Evolutionary conservation across 768 basidiomycete species (phyloP).

Genomic region (Lyophyllum atratum): DNA sequence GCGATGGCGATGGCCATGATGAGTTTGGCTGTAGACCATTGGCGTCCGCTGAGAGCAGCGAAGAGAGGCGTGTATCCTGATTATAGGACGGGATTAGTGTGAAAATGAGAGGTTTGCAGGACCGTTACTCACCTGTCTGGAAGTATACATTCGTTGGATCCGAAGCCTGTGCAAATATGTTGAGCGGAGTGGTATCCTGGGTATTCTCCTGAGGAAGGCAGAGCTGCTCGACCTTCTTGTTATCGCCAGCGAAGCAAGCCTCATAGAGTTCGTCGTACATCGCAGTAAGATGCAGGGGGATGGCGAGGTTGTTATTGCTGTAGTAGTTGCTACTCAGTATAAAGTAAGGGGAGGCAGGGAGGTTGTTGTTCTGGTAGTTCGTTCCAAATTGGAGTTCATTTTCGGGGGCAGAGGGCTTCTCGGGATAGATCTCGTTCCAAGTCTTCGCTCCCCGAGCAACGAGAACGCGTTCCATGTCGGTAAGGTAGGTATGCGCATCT

Average conservation of each 20-base stretch:
- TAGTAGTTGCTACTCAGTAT: constrained; percentile 10
- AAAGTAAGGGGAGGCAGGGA: background rate
- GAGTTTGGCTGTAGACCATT: constrained; percentile 60
- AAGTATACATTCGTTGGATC: constrained; percentile 14
- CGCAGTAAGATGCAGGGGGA: constrained; percentile 34
- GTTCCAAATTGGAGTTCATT: constrained; percentile 6
- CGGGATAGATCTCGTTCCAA: constrained; percentile 42
- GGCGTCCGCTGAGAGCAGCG: constrained; percentile 48
- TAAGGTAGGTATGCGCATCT: constrained; percentile 32
- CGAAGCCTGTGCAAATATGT: constrained; percentile 41
- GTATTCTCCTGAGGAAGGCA: constrained; percentile 47
- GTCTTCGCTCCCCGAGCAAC: constrained; percentile 39
- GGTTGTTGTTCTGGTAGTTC: constrained; percentile 2
- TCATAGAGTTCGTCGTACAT: constrained; percentile 58
- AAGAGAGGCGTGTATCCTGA: constrained; percentile 52
- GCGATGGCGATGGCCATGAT: constrained; percentile 58
- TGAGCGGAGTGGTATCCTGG: constrained; percentile 33
- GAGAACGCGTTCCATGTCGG: constrained; percentile 34
- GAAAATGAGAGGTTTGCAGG: background rate
- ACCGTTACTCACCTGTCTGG: constrained; percentile 24
- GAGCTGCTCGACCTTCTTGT: constrained; percentile 48
- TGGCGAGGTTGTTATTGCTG: constrained; percentile 18
- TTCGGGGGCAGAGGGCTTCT: constrained; percentile 15
- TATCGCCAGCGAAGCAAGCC: constrained; percentile 55
- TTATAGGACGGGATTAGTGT: background rate